Evolutionary conservation across 495 filamentous ascomycete genomes (phyloP).

Genomic region (Neurospora sp.): DNA sequence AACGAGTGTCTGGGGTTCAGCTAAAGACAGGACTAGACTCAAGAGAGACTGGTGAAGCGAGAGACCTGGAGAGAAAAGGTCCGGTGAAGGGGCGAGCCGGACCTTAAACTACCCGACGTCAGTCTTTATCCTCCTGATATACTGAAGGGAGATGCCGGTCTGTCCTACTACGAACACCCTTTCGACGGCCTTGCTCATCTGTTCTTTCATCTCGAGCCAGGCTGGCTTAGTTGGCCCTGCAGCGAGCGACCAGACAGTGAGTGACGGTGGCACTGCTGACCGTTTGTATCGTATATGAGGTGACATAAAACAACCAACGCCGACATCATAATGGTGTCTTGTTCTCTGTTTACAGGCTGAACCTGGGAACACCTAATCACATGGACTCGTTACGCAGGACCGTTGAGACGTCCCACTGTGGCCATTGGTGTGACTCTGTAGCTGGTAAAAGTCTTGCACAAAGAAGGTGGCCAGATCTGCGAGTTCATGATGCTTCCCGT

Average conservation of each 20-base stretch:
- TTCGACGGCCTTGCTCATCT: neutral
- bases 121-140: neutral
- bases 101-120: neutral
- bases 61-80: neutral
- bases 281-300: neutral
- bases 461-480: neutral
- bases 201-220: neutral
- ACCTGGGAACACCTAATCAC: neutral
- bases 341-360: neutral
- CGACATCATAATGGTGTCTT: neutral
- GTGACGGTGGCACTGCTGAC: neutral
- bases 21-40: neutral
- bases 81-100: neutral
- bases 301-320: neutral
- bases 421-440: neutral
- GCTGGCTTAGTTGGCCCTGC: neutral
- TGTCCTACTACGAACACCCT: neutral
- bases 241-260: neutral
- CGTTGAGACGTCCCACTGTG: neutral
- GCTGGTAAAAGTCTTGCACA: neutral
- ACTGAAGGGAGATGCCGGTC: no score
- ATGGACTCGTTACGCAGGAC: neutral
- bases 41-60: neutral
- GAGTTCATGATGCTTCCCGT: neutral
- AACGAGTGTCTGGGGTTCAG: neutral